Percentiles rank a stretch among this genome's conserved stretches.
Conservation (phyloP, 2,329 filamentous ascomycete genomes). For the Pyrenophora seminiperda region DNA sequence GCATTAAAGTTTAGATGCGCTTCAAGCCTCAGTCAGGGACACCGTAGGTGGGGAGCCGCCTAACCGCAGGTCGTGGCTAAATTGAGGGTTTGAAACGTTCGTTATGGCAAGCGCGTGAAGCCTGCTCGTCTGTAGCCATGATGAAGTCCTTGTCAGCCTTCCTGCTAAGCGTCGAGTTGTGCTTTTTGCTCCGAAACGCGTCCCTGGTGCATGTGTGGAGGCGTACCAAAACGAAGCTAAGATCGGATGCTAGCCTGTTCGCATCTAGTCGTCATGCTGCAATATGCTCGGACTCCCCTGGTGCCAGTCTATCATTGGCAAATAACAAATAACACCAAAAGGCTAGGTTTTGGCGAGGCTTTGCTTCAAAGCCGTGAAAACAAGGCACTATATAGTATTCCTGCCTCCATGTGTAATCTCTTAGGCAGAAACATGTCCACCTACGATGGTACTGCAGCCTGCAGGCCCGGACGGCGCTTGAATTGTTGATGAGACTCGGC, state of each 20-base stretch:
- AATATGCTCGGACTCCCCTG: conserved; percentile 3
- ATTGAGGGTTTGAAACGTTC: conserved; percentile 7
- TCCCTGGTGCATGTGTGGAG: conserved; percentile 3
- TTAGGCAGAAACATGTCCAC: not conserved
- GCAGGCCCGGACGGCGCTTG: not conserved
- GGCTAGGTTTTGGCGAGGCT: not conserved
- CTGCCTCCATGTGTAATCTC: too few species aligned
- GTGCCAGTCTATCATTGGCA: conserved; percentile 5
- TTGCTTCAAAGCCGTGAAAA: not conserved
- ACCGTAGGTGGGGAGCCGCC: conserved; percentile 26
- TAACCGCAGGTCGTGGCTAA: conserved; percentile 6
- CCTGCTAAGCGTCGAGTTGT: not conserved
- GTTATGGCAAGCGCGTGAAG: not conserved
- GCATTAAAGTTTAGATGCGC: conserved; percentile 17
- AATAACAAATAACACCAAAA: not conserved
- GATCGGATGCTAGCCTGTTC: conserved; percentile 6
- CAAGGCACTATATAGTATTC: not conserved
- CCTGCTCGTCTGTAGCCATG: conserved; percentile 3
- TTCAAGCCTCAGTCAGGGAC: conserved; percentile 10
- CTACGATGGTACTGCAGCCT: not conserved
- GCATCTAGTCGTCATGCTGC: not conserved
- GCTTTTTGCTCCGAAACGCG: conserved; percentile 12
- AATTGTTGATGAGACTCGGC: not conserved
- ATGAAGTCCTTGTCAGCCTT: not conserved
- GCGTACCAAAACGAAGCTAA: conserved; percentile 3